Evolutionary conservation across 495 filamentous ascomycete species (phyloP).

Genomic region (Penicillium pancosmium): DNA sequence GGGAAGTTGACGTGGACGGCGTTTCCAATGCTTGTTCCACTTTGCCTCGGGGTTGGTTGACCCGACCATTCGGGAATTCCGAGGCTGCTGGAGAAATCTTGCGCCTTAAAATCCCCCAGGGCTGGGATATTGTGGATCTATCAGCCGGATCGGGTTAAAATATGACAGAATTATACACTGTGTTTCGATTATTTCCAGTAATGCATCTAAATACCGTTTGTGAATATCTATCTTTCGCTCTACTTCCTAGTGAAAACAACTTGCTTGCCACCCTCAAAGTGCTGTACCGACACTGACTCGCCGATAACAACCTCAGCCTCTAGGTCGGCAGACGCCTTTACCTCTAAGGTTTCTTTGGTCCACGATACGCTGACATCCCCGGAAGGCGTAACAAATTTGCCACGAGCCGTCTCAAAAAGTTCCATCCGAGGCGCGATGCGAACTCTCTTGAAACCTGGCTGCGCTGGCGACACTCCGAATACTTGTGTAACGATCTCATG

Average conservation of each 20-base stretch:
- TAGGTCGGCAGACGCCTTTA: conserved; percentile 7
- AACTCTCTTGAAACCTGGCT: conserved; percentile 22
- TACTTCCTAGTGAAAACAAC: conserved; percentile 1
- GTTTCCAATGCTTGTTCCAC: background rate
- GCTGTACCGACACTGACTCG: conserved; percentile 2
- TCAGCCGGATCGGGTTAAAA: background rate
- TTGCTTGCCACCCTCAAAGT: conserved; percentile 4
- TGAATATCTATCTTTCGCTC: background rate
- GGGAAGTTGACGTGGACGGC: background rate
- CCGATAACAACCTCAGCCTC: conserved; percentile 13
- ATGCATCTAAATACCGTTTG: no score
- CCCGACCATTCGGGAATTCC: conserved; percentile 1
- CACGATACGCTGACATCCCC: conserved; percentile 11
- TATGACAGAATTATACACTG: no score
- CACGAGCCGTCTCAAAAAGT: conserved; percentile 11
- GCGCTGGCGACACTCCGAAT: conserved; percentile 19
- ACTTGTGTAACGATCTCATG: conserved; percentile 29
- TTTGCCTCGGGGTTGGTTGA: background rate
- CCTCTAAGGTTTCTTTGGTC: conserved; percentile 14
- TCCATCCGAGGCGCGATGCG: conserved; percentile 23
- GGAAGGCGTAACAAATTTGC: conserved; percentile 13
- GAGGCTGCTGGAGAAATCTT: background rate
- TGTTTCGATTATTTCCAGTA: no score
- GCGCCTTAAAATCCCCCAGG: background rate
- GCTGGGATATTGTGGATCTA: background rate